phyloP scores from a whole-genome alignment of 768 basidiomycete genomes.

The Rhodotorula kratochvilovae region DNA sequence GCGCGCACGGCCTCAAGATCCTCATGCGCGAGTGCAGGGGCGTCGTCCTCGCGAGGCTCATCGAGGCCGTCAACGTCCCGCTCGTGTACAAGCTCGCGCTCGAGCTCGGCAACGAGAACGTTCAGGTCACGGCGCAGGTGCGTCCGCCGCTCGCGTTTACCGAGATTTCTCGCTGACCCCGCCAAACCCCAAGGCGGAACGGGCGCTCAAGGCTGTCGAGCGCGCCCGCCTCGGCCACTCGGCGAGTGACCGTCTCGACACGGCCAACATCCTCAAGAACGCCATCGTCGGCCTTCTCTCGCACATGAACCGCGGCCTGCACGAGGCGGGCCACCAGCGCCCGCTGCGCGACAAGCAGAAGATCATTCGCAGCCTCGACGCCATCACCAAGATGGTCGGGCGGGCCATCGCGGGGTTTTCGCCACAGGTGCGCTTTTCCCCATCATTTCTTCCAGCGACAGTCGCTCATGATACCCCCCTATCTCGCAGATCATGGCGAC shows the following conservation, averaged over 20 bases:
- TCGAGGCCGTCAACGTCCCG: conserved; percentile 57
- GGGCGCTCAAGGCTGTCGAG: conserved; percentile 42
- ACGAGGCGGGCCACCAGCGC: conserved; percentile 76
- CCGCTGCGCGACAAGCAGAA: conserved; percentile 63
- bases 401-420: conserved; percentile 68
- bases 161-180: too few species aligned
- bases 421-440: conserved; percentile 64
- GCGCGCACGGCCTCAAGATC: conserved; percentile 6
- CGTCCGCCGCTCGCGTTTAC: too few species aligned
- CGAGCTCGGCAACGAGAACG: conserved; percentile 67
- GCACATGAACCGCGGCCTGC: conserved; percentile 75
- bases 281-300: conserved; percentile 82
- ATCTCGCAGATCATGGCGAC: conserved; percentile 80
- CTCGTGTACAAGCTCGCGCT: conserved; percentile 72
- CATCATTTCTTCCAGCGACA: background rate
- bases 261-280: conserved; percentile 63
- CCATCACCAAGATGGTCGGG: conserved; percentile 66
- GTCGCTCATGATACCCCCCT: background rate
- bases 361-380: conserved; percentile 73
- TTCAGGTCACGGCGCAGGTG: conserved; percentile 42
- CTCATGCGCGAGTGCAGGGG: conserved; percentile 2
- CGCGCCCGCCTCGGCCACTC: conserved; percentile 23
- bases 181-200: conserved; percentile 17
- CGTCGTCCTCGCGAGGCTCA: conserved; percentile 17
- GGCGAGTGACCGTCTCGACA: conserved; percentile 20